phyloP scores from a whole-genome alignment of 2,329 filamentous ascomycete species.

The Fusarium verticillioides region DNA sequence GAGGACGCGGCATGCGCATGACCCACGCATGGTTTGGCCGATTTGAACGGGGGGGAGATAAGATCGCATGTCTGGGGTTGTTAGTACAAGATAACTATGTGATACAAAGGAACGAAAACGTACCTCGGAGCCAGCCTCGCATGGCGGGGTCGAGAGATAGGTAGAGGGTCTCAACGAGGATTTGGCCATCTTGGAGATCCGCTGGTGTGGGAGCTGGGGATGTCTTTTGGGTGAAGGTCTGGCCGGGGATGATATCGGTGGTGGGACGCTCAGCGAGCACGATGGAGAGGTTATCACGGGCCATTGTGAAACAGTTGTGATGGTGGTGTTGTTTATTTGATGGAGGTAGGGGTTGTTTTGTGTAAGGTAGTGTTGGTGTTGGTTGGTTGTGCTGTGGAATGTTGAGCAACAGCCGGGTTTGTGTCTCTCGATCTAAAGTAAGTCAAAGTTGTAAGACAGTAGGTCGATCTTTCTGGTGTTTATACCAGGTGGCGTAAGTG shows the following conservation, averaged over 20 bases:
- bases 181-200: conserved; percentile 71
- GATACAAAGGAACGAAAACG: not conserved
- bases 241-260: conserved; percentile 68
- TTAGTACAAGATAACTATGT: not conserved
- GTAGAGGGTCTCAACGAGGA: conserved; percentile 71
- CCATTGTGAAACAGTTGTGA: conserved; percentile 48
- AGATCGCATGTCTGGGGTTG: conserved; percentile 56
- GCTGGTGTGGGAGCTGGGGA: conserved; percentile 61
- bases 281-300: conserved; percentile 60
- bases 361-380: not conserved
- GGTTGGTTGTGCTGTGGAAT: conserved; percentile 1
- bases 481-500: not conserved
- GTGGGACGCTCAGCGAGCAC: conserved; percentile 73
- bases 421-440: not conserved
- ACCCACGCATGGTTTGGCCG: conserved; percentile 75
- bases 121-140: conserved; percentile 75
- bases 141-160: conserved; percentile 80
- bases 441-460: not conserved
- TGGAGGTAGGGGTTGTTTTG: not conserved
- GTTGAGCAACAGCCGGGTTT: not conserved
- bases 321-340: not conserved
- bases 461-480: not conserved
- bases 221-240: conserved; percentile 69
- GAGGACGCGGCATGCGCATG: conserved; percentile 68
- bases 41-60: conserved; percentile 77